These are phyloP conservation scores for Monosporascus sp. DNA, from an alignment of 2,329 filamentous ascomycete species.

Conservation along the genomic window DNA sequence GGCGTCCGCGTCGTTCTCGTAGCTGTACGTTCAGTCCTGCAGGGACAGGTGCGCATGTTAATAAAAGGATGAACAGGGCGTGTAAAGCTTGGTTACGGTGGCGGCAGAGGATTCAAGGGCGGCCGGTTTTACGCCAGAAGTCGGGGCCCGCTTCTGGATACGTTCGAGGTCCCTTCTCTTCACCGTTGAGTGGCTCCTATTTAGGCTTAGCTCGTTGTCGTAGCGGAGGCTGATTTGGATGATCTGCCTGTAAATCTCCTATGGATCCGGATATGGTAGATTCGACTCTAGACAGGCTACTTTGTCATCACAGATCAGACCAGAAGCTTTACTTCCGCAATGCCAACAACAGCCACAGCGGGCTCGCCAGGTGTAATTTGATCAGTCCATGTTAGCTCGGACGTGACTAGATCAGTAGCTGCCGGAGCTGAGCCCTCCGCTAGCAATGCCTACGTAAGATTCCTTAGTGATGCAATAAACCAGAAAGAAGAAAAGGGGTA, in stretches of 20 bases:
- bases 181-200: constrained; percentile 5
- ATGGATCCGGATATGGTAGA: neutral
- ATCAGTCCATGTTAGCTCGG: constrained; percentile 10
- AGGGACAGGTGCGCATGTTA: neutral
- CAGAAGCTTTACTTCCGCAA: constrained; percentile 7
- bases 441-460: too few relatives aligned
- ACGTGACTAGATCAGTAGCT: neutral
- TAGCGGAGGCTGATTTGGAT: constrained; percentile 10
- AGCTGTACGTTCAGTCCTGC: constrained; percentile 9
- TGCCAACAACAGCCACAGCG: constrained; percentile 7
- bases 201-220: constrained; percentile 9
- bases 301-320: too few relatives aligned
- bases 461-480: too few relatives aligned
- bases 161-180: constrained; percentile 1
- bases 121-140: constrained; percentile 5
- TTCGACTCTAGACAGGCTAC: neutral
- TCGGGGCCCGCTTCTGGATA: constrained; percentile 9
- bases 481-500: too few relatives aligned
- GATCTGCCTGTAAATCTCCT: constrained; percentile 12
- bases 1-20: constrained; percentile 8
- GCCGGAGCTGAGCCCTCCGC: neutral
- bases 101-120: neutral
- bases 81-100: neutral
- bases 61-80: neutral
- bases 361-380: constrained; percentile 8